Evolutionary conservation across 2,329 filamentous ascomycete species (phyloP), one percentile per base, ranked within the genome.

Genomic region (Seiridium cupressi): DNA sequence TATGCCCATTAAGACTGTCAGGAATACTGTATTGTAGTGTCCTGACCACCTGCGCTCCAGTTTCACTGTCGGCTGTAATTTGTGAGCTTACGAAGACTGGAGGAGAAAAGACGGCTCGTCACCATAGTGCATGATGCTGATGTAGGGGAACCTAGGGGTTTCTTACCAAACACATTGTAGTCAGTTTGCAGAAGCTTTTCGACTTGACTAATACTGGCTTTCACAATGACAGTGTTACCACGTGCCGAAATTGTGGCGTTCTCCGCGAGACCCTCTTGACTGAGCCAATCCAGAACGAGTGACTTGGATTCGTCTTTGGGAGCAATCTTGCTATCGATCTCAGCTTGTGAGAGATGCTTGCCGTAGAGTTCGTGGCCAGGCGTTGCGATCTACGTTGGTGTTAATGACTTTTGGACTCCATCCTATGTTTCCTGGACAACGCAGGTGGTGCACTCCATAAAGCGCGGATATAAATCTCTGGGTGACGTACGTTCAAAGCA

Each of bases 261-360:
- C n/a, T 46, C 32, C n/a, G 34, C 56, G 36, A 61, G 57, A 34
- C 60, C 57, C 3, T 53, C 36, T 11, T 59, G 47, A 1, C 18
- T 31, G 6, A 61, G 40, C 60, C 60, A 61, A 3, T 26, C 44
- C 9, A 42, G 10, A 13, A 59, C 60, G 2, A 54, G 51, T 9
- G 44, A 42, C 6, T 49, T 38, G 4, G 56, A 51, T n/a, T 61
- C 60, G n/a, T 58, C 51, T 6, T 42, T 61, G n/a, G 60, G 56
- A 6, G 56, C 57, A 40, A 61, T 51, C 44, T 59, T 55, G 31
- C 36, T 42, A 6, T 51, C 51, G 18, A 61, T 48, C 10, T 44
- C 38, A 34, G 31, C 44, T 4, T 47, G 44, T n/a, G 51, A 51
- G 9, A 59, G 13, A 36, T 59, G 57, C 49, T 59, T 35, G 18